A percentile compares a stretch with the other conserved stretches of the same genome.
These are phyloP conservation scores for Spergularia bocconei DNA, from an alignment of 148 eudicot species.

Conservation along the genomic window DNA sequence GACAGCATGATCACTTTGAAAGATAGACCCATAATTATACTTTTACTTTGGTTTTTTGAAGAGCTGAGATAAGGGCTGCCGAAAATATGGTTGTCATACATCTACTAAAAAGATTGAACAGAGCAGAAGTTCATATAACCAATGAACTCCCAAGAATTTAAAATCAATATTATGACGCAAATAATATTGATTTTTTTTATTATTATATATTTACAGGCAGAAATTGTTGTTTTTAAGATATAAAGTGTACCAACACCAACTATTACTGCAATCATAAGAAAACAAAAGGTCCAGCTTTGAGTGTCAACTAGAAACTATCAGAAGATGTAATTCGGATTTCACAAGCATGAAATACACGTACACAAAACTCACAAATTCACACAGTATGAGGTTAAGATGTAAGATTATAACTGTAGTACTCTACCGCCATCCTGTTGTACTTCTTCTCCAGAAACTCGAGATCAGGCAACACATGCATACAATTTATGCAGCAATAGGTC, in stretches of 20 bases:
- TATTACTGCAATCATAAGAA: not conserved
- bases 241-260: not conserved
- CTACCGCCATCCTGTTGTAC: constrained; percentile 88
- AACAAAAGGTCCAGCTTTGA: not conserved
- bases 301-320: constrained; percentile 10
- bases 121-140: not conserved
- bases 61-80: not conserved
- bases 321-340: not conserved
- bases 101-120: not conserved
- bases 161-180: not conserved
- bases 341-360: not conserved
- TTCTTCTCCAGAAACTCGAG: constrained; percentile 89
- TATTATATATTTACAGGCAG: too few species aligned
- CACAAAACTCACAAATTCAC: constrained; percentile 8
- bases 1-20: constrained; percentile 1
- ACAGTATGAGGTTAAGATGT: constrained; percentile 5
- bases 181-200: not conserved
- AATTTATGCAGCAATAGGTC: constrained; percentile 98
- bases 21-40: not conserved
- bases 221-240: too few species aligned
- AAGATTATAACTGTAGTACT: constrained; percentile 25
- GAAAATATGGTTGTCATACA: not conserved
- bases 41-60: not conserved
- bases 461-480: constrained; percentile 98
- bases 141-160: not conserved